Conservation (phyloP, 139 green algal species). For the Tetraselmis striata region DNA sequence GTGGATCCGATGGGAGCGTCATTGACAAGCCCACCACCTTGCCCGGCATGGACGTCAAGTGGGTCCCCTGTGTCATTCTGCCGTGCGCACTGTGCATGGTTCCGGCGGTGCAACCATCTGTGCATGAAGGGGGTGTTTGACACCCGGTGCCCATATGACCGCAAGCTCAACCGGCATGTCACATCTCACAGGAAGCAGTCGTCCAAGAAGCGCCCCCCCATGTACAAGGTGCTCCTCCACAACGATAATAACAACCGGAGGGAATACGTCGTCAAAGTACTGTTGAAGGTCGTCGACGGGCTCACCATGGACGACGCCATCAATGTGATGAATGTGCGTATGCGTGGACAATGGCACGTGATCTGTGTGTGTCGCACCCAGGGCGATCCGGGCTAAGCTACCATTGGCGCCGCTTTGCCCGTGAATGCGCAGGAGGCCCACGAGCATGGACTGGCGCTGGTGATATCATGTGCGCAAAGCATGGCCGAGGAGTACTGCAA, state of each 20-base stretch:
- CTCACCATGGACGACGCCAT: conserved; percentile 82
- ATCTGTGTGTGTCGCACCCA: not conserved
- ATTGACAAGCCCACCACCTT: not conserved
- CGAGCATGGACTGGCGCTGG: conserved; percentile 70
- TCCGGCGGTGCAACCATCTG: no score
- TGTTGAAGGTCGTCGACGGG: conserved; percentile 76
- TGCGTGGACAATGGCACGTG: not conserved
- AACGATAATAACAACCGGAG: conserved; percentile 89
- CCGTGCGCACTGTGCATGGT: no score
- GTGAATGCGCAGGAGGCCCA: conserved; percentile 67
- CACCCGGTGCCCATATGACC: no score
- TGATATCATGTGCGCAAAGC: conserved; percentile 75
- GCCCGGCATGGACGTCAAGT: not conserved
- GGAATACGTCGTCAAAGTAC: conserved; percentile 87
- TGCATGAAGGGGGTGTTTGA: no score
- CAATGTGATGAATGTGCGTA: conserved; percentile 68
- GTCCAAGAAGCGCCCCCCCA: conserved; percentile 56
- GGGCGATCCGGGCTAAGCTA: not conserved
- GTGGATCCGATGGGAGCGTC: not conserved
- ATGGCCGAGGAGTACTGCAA: conserved; percentile 82
- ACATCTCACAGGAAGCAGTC: conserved; percentile 27
- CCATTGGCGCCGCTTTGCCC: not conserved
- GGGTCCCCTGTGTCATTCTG: no score
- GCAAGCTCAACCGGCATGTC: no score
- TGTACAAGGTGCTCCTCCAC: conserved; percentile 82